Evolutionary conservation across 2,329 filamentous ascomycete genomes (phyloP).

Genomic region (Aspergillus brunneoviolaceus): DNA sequence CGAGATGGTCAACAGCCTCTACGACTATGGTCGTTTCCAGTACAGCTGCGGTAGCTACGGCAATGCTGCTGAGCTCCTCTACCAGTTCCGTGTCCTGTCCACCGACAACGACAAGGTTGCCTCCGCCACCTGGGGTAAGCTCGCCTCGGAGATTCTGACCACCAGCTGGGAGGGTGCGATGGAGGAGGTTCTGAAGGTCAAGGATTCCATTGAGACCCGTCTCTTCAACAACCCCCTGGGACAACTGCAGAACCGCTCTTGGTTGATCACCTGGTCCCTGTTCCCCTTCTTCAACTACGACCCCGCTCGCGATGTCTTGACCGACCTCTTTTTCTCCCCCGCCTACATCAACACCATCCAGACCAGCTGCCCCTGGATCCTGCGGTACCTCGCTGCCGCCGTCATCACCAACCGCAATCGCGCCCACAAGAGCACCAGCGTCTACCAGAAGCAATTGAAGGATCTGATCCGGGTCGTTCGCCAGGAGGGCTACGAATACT

Average conservation of each 20-base stretch:
- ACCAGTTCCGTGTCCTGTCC: constrained; percentile 96
- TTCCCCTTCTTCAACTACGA: constrained; percentile 99
- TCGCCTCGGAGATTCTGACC: constrained; percentile 91
- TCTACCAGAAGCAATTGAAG: constrained; percentile 98
- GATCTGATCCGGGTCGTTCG: constrained; percentile 92
- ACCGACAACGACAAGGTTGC: constrained; percentile 98
- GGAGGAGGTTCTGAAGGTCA: constrained; percentile 86
- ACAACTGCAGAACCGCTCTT: constrained; percentile 93
- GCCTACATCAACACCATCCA: constrained; percentile 99
- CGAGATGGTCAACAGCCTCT: constrained; percentile 94
- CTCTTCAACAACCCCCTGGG: constrained; percentile 95
- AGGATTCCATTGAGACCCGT: constrained; percentile 88
- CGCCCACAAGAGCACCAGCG: constrained; percentile 71
- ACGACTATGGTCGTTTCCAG: constrained; percentile 95
- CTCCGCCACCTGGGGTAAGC: constrained; percentile 94
- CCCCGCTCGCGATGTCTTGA: constrained; percentile 80
- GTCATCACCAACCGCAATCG: constrained; percentile 91
- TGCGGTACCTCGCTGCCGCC: constrained; percentile 88
- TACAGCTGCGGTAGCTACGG: constrained; percentile 96
- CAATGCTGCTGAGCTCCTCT: constrained; percentile 86
- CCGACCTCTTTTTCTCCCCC: constrained; percentile 95
- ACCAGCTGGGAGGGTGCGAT: constrained; percentile 93
- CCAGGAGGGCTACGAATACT: constrained; percentile 97
- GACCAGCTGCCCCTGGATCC: constrained; percentile 93
- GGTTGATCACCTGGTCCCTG: constrained; percentile 96